Conservation (phyloP, 1,284 basidiomycete species). For the Peniophora sp. region DNA sequence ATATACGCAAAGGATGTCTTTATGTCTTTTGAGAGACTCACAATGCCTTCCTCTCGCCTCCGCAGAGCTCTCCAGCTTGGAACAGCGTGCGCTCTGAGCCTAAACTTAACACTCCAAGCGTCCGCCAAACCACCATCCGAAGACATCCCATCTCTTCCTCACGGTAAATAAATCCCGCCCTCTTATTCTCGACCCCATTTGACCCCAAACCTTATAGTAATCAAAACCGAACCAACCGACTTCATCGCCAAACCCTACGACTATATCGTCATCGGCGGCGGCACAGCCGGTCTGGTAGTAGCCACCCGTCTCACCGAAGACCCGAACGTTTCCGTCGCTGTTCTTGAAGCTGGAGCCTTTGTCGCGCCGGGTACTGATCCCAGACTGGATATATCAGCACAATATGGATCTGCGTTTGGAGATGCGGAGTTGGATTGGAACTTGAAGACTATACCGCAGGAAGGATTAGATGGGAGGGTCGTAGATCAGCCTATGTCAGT, state of each 20-base stretch:
- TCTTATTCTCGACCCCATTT: neutral
- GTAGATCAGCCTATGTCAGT: conserved; percentile 11
- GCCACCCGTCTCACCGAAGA: conserved; percentile 9
- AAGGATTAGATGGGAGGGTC: conserved; percentile 7
- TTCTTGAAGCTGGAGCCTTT: conserved; percentile 11
- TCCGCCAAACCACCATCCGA: neutral
- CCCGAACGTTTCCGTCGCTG: conserved; percentile 6
- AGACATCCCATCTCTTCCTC: neutral
- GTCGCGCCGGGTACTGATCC: conserved; percentile 10
- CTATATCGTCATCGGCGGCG: conserved; percentile 10
- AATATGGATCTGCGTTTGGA: conserved; percentile 9
- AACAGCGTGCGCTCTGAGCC: neutral
- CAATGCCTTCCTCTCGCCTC: neutral
- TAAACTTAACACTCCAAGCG: neutral
- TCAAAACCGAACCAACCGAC: conserved; percentile 5
- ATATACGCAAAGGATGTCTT: too few species aligned
- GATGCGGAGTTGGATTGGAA: conserved; percentile 10
- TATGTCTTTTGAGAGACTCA: too few species aligned
- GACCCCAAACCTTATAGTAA: neutral
- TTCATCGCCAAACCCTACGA: conserved; percentile 8
- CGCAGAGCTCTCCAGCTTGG: neutral
- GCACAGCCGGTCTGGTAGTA: conserved; percentile 9
- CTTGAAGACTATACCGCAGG: conserved; percentile 11
- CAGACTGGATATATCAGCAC: conserved; percentile 8
- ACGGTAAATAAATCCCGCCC: neutral